Conservation (phyloP, 2,329 filamentous ascomycete species). For the Fusarium euwallaceae region DNA sequence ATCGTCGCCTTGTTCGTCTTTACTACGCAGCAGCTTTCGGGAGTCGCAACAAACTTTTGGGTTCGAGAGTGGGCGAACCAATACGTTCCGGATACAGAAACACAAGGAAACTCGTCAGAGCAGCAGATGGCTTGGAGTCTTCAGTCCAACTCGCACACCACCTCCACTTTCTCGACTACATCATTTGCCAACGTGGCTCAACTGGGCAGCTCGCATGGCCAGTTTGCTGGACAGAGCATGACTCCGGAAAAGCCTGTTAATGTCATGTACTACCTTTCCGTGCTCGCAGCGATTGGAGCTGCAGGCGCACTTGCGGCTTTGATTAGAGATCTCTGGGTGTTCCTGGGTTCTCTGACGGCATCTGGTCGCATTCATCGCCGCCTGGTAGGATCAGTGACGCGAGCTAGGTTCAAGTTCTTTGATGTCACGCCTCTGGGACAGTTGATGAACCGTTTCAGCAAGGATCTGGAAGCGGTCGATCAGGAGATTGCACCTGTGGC, state of each 20-base stretch:
- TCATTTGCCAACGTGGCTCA: conserved; percentile 56
- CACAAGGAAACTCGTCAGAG: conserved; percentile 34
- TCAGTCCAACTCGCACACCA: conserved; percentile 43
- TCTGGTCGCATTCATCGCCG: conserved; percentile 86
- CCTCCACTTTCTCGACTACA: conserved; percentile 46
- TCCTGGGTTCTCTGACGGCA: conserved; percentile 90
- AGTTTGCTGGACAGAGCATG: background rate
- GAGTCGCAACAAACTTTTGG: conserved; percentile 93
- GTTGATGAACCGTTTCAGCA: conserved; percentile 98
- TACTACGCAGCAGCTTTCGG: conserved; percentile 83
- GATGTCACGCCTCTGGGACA: conserved; percentile 96
- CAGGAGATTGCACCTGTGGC: conserved; percentile 96
- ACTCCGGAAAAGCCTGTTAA: conserved; percentile 69
- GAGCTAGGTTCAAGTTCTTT: conserved; percentile 97
- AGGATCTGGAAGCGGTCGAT: conserved; percentile 94
- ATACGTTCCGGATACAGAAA: conserved; percentile 68
- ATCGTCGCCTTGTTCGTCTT: conserved; percentile 81
- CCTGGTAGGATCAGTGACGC: conserved; percentile 82
- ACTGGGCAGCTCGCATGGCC: conserved; percentile 49
- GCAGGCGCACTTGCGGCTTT: conserved; percentile 86
- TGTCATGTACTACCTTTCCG: conserved; percentile 83
- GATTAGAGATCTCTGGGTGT: conserved; percentile 86
- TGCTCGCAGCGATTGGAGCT: conserved; percentile 86
- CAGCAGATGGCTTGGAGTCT: conserved; percentile 35
- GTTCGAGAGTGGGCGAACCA: conserved; percentile 96